Evolutionary conservation across 805 yeast species (phyloP).

Genomic region (Candida ascalaphidarum): DNA sequence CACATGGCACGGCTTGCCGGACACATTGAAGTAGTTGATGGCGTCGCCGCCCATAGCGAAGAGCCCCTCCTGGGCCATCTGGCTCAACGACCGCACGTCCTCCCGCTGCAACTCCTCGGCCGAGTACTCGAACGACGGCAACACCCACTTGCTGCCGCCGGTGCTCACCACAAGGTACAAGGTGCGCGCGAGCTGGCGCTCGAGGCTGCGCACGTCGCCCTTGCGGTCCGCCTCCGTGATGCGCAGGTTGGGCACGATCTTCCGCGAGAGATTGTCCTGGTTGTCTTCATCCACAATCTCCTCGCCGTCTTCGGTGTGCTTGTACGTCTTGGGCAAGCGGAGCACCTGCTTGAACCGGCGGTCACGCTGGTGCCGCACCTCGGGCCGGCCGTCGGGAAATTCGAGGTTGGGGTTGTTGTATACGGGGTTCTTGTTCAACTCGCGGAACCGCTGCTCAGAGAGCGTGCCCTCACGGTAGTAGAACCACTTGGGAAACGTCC

Average conservation of each 20-base stretch:
- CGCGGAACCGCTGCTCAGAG: conserved; percentile 71
- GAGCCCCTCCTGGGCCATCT: conserved; percentile 68
- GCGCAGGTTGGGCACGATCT: conserved; percentile 64
- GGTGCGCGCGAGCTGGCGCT: conserved; percentile 71
- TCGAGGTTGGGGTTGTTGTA: conserved; percentile 66
- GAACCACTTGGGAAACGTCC: conserved; percentile 94
- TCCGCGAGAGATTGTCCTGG: conserved; percentile 52
- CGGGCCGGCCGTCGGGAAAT: conserved; percentile 80
- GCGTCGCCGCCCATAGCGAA: conserved; percentile 61
- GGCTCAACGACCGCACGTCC: conserved; percentile 47
- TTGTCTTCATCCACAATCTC: conserved; percentile 7
- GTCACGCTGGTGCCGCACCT: conserved; percentile 81
- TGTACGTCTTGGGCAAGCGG: conserved; percentile 61
- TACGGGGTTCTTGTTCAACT: conserved; percentile 70
- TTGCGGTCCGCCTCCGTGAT: conserved; percentile 65
- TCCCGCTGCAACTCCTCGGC: conserved; percentile 20
- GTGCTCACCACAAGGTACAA: conserved; percentile 63
- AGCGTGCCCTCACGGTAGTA: conserved; percentile 87
- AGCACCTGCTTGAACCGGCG: conserved; percentile 75
- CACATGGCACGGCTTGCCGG: conserved; percentile 77
- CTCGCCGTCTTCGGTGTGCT: conserved; percentile 20
- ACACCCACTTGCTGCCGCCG: conserved; percentile 48
- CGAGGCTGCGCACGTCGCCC: conserved; percentile 60
- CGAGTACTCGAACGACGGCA: conserved; percentile 57
- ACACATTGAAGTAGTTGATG: conserved; percentile 86